These are phyloP conservation scores for Phymatotrichopsis omnivora DNA, from an alignment of 2,329 filamentous ascomycete genomes.

Conservation along the genomic window DNA sequence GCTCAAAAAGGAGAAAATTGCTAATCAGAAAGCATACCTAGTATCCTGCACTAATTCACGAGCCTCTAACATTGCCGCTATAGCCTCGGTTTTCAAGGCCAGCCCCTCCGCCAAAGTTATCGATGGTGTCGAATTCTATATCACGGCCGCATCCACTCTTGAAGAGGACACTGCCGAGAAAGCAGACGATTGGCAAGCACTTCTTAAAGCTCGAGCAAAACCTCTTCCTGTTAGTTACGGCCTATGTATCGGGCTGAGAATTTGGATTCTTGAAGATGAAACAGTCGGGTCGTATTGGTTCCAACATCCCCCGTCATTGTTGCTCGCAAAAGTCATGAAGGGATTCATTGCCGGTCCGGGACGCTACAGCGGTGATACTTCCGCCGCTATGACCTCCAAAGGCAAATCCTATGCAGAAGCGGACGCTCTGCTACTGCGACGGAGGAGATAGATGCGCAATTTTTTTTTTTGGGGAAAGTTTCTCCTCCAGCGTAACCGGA, in stretches of 20 bases:
- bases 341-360: constrained; percentile 67
- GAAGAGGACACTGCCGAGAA: constrained; percentile 73
- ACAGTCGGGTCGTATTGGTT: constrained; percentile 87
- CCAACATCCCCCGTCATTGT: constrained; percentile 78
- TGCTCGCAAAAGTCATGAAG: constrained; percentile 69
- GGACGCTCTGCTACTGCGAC: too few species aligned
- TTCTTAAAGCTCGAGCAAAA: constrained; percentile 69
- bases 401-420: too few species aligned
- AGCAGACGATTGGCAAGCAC: constrained; percentile 71
- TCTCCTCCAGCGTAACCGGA: constrained; percentile 70
- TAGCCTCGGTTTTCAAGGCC: constrained; percentile 74
- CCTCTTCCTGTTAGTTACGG: constrained; percentile 64
- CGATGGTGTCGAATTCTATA: constrained; percentile 70
- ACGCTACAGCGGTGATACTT: constrained; percentile 63
- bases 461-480: too few species aligned
- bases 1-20: constrained; percentile 63
- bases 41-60: constrained; percentile 85
- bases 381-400: constrained; percentile 33
- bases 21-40: constrained; percentile 73
- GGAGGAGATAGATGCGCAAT: constrained; percentile 48
- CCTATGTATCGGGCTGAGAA: constrained; percentile 76
- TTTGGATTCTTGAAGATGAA: constrained; percentile 68
- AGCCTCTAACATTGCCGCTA: constrained; percentile 68
- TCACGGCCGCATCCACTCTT: constrained; percentile 69
- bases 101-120: constrained; percentile 51